Evolutionary conservation across 768 basidiomycete species (phyloP).

Genomic region (Hygrophoropsis aurantiaca): DNA sequence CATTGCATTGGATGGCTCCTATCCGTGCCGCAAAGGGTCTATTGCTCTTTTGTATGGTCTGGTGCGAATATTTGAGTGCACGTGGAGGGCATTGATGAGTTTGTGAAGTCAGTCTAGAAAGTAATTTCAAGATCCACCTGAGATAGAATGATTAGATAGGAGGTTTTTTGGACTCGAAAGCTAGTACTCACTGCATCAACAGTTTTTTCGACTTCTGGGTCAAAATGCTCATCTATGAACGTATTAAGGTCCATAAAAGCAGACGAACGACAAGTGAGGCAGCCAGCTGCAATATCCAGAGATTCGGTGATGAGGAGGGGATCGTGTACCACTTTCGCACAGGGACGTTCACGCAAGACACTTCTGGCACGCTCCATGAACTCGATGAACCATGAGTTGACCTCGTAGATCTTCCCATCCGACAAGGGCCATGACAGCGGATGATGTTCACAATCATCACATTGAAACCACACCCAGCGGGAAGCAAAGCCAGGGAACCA

Average conservation of each 20-base stretch:
- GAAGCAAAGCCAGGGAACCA: slow-evolving; percentile 36
- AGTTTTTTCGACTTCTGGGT: slow-evolving; percentile 26
- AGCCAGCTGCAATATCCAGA: slow-evolving; percentile 23
- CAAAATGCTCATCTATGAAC: slow-evolving; percentile 30
- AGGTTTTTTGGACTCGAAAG: slow-evolving; percentile 2
- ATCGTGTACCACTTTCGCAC: slow-evolving; percentile 27
- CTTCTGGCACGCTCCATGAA: slow-evolving; percentile 32
- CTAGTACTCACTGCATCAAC: slow-evolving; percentile 23
- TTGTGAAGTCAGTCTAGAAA: too few relatives aligned
- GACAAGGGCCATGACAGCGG: slow-evolving; percentile 32
- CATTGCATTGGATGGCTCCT: too few relatives aligned
- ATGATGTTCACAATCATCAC: slow-evolving; percentile 35
- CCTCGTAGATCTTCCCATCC: slow-evolving; percentile 35
- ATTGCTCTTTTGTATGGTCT: too few relatives aligned
- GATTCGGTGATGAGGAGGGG: slow-evolving; percentile 31
- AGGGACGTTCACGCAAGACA: slow-evolving; percentile 29
- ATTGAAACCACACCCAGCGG: slow-evolving; percentile 40
- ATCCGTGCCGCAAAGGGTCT: too few relatives aligned
- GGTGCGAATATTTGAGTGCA: neutral
- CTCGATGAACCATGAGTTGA: slow-evolving; percentile 34
- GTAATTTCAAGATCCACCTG: slow-evolving; percentile 32
- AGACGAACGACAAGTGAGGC: slow-evolving; percentile 28
- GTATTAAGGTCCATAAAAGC: slow-evolving; percentile 32
- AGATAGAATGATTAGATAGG: slow-evolving; percentile 5
- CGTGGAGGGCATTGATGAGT: neutral